Percentiles rank a stretch among this genome's conserved stretches.
Conservation (phyloP, 164 flowering plant genomes). For the Piper betle region DNA sequence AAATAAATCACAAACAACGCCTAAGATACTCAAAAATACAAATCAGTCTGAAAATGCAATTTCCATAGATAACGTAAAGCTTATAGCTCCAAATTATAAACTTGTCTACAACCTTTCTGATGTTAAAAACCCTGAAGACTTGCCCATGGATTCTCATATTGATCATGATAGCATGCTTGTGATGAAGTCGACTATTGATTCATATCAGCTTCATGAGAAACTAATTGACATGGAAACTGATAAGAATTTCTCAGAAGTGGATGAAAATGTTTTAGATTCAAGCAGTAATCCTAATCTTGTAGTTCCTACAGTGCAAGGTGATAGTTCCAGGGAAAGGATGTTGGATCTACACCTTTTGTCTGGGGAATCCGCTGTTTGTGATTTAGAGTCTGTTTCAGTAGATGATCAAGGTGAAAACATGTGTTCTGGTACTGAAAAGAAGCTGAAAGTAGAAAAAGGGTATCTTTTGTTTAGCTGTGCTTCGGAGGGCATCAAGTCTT, state of each 20-base stretch:
- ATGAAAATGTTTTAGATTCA: slow-evolving; percentile 11
- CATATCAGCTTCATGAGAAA: slow-evolving; percentile 8
- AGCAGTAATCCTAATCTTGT: slow-evolving; percentile 5
- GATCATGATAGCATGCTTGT: slow-evolving; percentile 2
- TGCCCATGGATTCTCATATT: slow-evolving; percentile 5
- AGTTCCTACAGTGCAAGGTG: slow-evolving; percentile 1
- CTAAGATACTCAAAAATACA: background rate
- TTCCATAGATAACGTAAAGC: slow-evolving; percentile 12
- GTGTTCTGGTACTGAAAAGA: background rate
- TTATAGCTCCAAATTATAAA: background rate
- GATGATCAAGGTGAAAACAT: background rate
- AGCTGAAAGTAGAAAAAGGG: slow-evolving; percentile 9
- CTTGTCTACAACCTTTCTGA: background rate
- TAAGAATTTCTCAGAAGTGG: slow-evolving; percentile 7
- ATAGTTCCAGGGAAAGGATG: slow-evolving; percentile 5
- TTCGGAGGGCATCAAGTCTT: slow-evolving; percentile 13
- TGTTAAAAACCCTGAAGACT: slow-evolving; percentile 7
- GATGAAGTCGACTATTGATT: slow-evolving; percentile 6
- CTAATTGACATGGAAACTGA: slow-evolving; percentile 4
- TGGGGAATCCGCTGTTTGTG: slow-evolving; percentile 3
- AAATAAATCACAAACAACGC: background rate
- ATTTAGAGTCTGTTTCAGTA: slow-evolving; percentile 12
- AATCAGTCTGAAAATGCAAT: background rate
- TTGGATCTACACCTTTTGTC: slow-evolving; percentile 10
- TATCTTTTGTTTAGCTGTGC: background rate